A percentile compares a stretch with the other conserved stretches of the same genome.
Evolutionary conservation across 2,329 filamentous ascomycete species (phyloP).

Genomic region (Pestalotiopsis sp.): DNA sequence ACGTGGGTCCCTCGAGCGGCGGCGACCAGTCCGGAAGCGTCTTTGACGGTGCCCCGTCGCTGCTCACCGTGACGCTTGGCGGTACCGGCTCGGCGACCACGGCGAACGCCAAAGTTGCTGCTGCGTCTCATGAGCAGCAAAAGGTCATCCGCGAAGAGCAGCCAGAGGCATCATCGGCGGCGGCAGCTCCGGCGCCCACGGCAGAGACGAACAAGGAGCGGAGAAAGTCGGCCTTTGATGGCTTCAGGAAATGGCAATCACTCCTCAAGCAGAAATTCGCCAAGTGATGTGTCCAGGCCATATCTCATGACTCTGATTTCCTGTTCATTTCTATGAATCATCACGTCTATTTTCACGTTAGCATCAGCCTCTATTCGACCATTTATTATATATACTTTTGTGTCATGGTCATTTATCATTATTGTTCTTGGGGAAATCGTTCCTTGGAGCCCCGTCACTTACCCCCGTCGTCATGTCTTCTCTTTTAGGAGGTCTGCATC

Average conservation of each 20-base stretch:
- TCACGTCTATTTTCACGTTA: neutral
- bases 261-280: slow-evolving; percentile 3
- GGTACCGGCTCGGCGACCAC: slow-evolving; percentile 28
- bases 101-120: neutral
- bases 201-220: neutral
- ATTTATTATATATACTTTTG: neutral
- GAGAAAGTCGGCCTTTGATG: neutral
- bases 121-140: neutral
- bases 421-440: neutral
- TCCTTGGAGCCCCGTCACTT: neutral
- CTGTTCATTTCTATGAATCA: neutral
- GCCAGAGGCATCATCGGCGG: too few species aligned
- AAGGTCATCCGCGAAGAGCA: neutral
- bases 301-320: neutral
- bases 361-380: neutral
- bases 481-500: neutral
- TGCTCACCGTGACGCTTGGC: slow-evolving; percentile 61
- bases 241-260: neutral
- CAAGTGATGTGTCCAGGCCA: neutral
- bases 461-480: neutral
- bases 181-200: neutral
- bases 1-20: slow-evolving; percentile 59
- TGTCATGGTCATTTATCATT: neutral
- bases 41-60: slow-evolving; percentile 55
- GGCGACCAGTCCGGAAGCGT: slow-evolving; percentile 66